Evolutionary conservation across 2,329 filamentous ascomycete species (phyloP).

Genomic region (Aspergillus sp.): DNA sequence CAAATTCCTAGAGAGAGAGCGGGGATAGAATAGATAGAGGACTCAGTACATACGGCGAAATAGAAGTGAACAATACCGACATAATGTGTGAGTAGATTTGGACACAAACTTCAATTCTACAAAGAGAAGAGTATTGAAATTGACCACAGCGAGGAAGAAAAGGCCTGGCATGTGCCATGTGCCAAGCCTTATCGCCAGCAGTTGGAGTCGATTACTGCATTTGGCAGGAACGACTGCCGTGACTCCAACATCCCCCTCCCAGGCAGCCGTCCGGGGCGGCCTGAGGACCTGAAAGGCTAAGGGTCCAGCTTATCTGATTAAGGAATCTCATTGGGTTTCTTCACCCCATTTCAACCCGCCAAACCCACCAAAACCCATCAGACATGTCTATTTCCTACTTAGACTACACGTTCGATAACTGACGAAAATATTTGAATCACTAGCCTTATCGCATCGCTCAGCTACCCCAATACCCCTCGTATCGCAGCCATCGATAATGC

Average conservation of each 20-base stretch:
- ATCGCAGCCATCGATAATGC: neutral
- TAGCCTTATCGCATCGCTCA: neutral
- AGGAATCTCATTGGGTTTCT: neutral
- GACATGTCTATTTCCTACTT: no score
- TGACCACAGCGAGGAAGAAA: neutral
- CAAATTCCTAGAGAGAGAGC: neutral
- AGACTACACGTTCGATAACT: neutral
- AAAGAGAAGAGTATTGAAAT: no score
- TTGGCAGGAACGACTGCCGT: no score
- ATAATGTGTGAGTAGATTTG: slow-evolving; percentile 12
- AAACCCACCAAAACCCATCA: neutral
- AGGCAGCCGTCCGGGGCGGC: neutral
- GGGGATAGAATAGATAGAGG: neutral
- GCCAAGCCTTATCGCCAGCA: neutral
- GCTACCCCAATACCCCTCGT: neutral
- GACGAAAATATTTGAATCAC: neutral
- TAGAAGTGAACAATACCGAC: slow-evolving; percentile 34
- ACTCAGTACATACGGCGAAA: slow-evolving; percentile 24
- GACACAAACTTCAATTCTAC: neutral
- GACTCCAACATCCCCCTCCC: neutral
- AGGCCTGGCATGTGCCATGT: neutral
- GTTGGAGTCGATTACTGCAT: neutral
- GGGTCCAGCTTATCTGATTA: no score
- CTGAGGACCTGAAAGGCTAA: neutral
- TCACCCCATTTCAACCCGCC: neutral